A percentile compares a stretch with the other conserved stretches of the same genome.
Evolutionary conservation across 305 asterid species (phyloP).

Genomic region (Fraxinus latifolia): DNA sequence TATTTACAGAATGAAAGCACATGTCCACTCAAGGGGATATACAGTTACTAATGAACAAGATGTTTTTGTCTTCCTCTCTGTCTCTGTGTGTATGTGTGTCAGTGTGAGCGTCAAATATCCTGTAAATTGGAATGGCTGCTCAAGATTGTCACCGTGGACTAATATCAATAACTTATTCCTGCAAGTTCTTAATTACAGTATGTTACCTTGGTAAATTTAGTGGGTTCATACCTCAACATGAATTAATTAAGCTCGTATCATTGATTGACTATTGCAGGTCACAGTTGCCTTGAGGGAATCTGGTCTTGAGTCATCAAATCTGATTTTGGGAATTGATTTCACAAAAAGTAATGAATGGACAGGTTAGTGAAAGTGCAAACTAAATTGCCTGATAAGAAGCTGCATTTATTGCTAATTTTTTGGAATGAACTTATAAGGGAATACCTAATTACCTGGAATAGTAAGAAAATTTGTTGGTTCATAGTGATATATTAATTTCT

Average conservation of each 20-base stretch:
- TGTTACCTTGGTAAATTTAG: constrained; percentile 9
- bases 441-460: neutral
- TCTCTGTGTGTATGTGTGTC: neutral
- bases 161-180: neutral
- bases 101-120: neutral
- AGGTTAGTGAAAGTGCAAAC: constrained; percentile 36
- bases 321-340: constrained; percentile 78
- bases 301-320: constrained; percentile 83
- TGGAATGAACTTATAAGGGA: constrained; percentile 1
- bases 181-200: neutral
- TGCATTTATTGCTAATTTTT: neutral
- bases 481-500: neutral
- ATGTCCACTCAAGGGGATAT: neutral
- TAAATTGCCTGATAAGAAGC: constrained; percentile 23
- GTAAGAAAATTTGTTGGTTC: neutral
- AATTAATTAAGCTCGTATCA: neutral
- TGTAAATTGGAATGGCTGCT: neutral
- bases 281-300: constrained; percentile 64
- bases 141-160: constrained; percentile 1
- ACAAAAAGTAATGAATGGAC: constrained; percentile 92
- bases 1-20: neutral
- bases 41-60: neutral
- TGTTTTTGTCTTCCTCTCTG: neutral
- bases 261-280: constrained; percentile 44
- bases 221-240: constrained; percentile 12